These are phyloP conservation scores for Fusarium acutatum DNA, from an alignment of 2,329 filamentous ascomycete species.

Conservation along the genomic window DNA sequence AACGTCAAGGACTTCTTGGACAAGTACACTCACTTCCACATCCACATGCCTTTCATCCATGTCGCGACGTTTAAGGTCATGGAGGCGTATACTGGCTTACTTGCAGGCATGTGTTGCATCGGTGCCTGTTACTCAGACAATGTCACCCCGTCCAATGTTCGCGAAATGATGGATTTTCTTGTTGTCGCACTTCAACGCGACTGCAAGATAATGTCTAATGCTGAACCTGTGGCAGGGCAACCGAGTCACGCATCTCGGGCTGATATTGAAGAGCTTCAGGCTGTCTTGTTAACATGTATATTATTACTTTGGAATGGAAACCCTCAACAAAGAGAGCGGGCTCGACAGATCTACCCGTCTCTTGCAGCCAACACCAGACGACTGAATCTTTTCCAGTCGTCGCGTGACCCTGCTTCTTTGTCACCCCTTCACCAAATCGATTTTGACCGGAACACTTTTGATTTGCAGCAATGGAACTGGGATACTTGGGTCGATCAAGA, in stretches of 20 bases:
- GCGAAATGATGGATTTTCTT: constrained; percentile 73
- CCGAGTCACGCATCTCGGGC: constrained; percentile 43
- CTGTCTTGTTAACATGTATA: constrained; percentile 68
- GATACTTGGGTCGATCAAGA: constrained; percentile 75
- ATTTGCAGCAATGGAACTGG: constrained; percentile 70
- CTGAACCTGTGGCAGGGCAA: constrained; percentile 28
- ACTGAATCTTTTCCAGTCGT: constrained; percentile 64
- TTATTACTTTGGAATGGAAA: constrained; percentile 77
- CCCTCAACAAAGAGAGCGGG: constrained; percentile 69
- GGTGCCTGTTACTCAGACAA: constrained; percentile 78
- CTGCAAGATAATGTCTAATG: constrained; percentile 54
- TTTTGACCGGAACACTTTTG: constrained; percentile 56
- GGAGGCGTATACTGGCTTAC: constrained; percentile 71
- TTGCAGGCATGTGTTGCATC: constrained; percentile 75
- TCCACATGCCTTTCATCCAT: constrained; percentile 78
- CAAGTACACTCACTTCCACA: constrained; percentile 76
- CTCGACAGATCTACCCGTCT: constrained; percentile 65
- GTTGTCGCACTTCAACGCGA: constrained; percentile 67
- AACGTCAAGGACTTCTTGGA: constrained; percentile 77
- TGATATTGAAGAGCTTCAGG: constrained; percentile 73
- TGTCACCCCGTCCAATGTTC: constrained; percentile 66
- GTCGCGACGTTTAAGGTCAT: constrained; percentile 74
- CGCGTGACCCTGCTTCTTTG: constrained; percentile 57
- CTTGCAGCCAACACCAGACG: constrained; percentile 66
- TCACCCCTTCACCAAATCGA: constrained; percentile 69